These are phyloP conservation scores for Barnettozyma salicaria DNA, from an alignment of 805 yeast genomes.

Conservation along the genomic window DNA sequence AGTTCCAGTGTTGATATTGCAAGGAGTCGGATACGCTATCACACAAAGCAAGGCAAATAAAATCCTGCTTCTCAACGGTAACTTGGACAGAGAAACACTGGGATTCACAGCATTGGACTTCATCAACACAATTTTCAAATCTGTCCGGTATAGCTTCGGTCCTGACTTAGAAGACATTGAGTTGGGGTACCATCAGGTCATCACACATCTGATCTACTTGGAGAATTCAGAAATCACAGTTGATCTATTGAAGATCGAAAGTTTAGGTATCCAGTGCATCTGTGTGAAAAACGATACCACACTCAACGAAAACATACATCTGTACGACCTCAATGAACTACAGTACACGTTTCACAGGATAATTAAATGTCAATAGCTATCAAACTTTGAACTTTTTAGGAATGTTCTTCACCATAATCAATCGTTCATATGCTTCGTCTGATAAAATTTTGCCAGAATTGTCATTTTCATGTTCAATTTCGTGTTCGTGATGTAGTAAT, in stretches of 20 bases:
- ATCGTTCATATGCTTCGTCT: slow-evolving; percentile 35
- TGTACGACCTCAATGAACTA: slow-evolving; percentile 40
- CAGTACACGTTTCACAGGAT: slow-evolving; percentile 19
- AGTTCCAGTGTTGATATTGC: slow-evolving; percentile 67
- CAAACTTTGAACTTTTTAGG: slow-evolving; percentile 33
- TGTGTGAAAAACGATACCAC: slow-evolving; percentile 28
- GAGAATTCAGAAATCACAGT: slow-evolving; percentile 45
- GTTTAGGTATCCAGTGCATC: slow-evolving; percentile 43
- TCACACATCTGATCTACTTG: slow-evolving; percentile 61
- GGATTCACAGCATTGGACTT: slow-evolving; percentile 59
- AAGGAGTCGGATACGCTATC: slow-evolving; percentile 67
- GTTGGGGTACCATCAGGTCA: slow-evolving; percentile 37
- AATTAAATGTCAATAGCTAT: neutral
- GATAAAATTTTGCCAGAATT: slow-evolving; percentile 33
- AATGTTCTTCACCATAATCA: slow-evolving; percentile 32
- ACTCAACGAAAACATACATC: slow-evolving; percentile 19
- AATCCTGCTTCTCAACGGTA: slow-evolving; percentile 67
- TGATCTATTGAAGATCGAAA: slow-evolving; percentile 35
- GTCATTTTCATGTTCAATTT: slow-evolving; percentile 78
- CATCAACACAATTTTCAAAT: slow-evolving; percentile 47
- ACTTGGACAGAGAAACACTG: slow-evolving; percentile 72
- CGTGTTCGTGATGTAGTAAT: slow-evolving; percentile 41
- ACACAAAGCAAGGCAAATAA: slow-evolving; percentile 32
- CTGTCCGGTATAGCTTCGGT: slow-evolving; percentile 45
- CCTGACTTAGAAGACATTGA: slow-evolving; percentile 2